phyloP scores from a whole-genome alignment of 2,329 filamentous ascomycete genomes.

The Epichloe gansuensis region DNA sequence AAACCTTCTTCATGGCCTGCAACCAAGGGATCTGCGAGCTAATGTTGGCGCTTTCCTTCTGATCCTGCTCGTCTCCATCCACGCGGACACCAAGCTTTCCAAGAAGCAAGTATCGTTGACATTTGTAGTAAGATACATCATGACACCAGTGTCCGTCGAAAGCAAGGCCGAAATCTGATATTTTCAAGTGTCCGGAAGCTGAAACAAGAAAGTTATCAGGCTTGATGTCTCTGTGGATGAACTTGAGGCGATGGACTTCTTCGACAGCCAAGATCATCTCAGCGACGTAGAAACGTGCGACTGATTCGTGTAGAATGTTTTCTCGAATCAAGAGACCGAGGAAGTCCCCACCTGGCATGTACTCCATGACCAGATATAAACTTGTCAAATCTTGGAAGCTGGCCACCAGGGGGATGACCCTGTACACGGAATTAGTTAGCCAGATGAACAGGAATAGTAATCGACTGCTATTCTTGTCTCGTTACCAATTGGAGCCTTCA shows the following conservation, averaged over 20 bases:
- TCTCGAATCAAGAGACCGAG: slow-evolving; percentile 75
- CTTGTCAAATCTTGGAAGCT: slow-evolving; percentile 80
- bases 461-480: not conserved
- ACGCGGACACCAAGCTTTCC: slow-evolving; percentile 63
- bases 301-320: slow-evolving; percentile 65
- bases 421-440: slow-evolving; percentile 14
- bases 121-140: slow-evolving; percentile 74
- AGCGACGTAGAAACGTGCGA: slow-evolving; percentile 77
- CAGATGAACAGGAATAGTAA: not conserved
- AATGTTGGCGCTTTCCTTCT: slow-evolving; percentile 33
- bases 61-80: slow-evolving; percentile 61
- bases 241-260: slow-evolving; percentile 74
- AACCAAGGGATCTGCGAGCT: slow-evolving; percentile 21
- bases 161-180: slow-evolving; percentile 89
- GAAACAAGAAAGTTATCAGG: slow-evolving; percentile 95
- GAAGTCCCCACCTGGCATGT: slow-evolving; percentile 95
- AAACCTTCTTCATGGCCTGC: slow-evolving; percentile 16
- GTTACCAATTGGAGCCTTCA: slow-evolving; percentile 68
- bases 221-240: slow-evolving; percentile 93
- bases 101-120: slow-evolving; percentile 66
- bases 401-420: slow-evolving; percentile 74
- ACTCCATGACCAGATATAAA: slow-evolving; percentile 94
- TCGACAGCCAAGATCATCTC: slow-evolving; percentile 96
- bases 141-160: slow-evolving; percentile 95
- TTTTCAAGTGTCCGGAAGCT: slow-evolving; percentile 78